Base-by-base conservation (phyloP, 106 monocot species). In the Dioscorea dumetorum region DNA sequence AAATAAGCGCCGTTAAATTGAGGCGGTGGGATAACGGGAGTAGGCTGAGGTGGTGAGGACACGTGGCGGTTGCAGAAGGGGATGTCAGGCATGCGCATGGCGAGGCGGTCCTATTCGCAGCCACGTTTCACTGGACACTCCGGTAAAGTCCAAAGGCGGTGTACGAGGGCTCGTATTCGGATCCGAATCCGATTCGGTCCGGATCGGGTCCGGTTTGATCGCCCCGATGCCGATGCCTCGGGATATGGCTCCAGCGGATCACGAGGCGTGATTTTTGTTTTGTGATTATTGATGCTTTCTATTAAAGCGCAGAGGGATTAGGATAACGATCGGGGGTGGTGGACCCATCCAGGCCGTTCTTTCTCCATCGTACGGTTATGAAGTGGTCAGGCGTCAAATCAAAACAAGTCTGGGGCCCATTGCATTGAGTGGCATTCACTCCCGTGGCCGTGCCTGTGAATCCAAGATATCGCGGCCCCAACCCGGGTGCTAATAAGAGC, bases 61-160 rank as follows among this genome's bases (percentile, higher is more conserved):
- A 68, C 75, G 75, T 69, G 75, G 68, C 60, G 28, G 61, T 15
- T 12, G 28, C n/a, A 19, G 67, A 61, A 61, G 60, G 19, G 67
- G n/a, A 61, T 54, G 68, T 68, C 67, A 68, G 61, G 51, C 50
- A 62, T 62, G 61, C 71, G 68, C 31, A 31, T 58, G 12, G 48
- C 11, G 50, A 48, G 66, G 66, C 20, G 49, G 66, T 67, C 59
- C 19, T 23, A 12, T 12, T 12, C 5, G 19, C n/a, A 21, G 20
- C 22, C 59, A 11, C 20, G 22, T 59, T 59, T 23, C 22, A 59
- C 22, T 12, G 8, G 59, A 11, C 59, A 59, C 19, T 59, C 8
- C 20, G 22, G 22, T 22, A 12, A 22, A 22, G 8, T 19, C 59
- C 41, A 41, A 41, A 41, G 41, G 41, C 41, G 41, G 41, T 41